Percentiles rank a stretch among this genome's conserved stretches.
Evolutionary conservation across 139 green algal genomes (phyloP).

Genomic region (Chlorella sorokiniana): DNA sequence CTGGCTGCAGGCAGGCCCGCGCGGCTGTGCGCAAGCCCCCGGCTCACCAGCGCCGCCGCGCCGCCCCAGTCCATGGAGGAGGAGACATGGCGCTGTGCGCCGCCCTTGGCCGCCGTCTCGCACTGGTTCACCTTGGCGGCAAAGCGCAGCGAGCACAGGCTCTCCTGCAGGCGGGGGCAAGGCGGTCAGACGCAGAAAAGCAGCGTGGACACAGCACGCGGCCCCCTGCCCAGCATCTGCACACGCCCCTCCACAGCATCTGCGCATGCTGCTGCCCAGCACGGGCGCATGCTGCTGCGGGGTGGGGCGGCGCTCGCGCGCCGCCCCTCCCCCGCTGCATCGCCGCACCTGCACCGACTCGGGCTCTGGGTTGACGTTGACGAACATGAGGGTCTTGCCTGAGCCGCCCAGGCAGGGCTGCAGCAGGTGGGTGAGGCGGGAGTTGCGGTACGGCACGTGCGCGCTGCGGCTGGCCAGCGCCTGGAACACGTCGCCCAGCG

Average conservation of each 20-base stretch:
- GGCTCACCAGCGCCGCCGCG: neutral
- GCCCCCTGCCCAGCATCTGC: too few relatives aligned
- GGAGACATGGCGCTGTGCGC: constrained; percentile 50
- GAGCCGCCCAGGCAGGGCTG: constrained; percentile 85
- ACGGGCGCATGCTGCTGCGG: too few relatives aligned
- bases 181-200: neutral
- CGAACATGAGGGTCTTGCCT: constrained; percentile 97
- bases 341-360: constrained; percentile 44
- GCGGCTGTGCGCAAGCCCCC: neutral
- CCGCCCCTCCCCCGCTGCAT: neutral
- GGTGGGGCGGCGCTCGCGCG: too few relatives aligned
- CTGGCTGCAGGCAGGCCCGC: too few relatives aligned
- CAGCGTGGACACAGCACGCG: neutral
- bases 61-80: neutral
- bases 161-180: constrained; percentile 57
- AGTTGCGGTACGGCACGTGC: constrained; percentile 92
- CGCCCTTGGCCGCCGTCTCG: constrained; percentile 80
- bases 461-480: constrained; percentile 68
- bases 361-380: constrained; percentile 92
- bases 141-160: constrained; percentile 89
- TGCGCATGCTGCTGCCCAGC: neutral
- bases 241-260: neutral
- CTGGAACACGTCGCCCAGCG: constrained; percentile 89
- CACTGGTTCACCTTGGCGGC: constrained; percentile 85
- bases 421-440: constrained; percentile 95